These are phyloP conservation scores for Colletotrichum chrysophilum DNA, from an alignment of 2,329 filamentous ascomycete species.

Conservation along the genomic window DNA sequence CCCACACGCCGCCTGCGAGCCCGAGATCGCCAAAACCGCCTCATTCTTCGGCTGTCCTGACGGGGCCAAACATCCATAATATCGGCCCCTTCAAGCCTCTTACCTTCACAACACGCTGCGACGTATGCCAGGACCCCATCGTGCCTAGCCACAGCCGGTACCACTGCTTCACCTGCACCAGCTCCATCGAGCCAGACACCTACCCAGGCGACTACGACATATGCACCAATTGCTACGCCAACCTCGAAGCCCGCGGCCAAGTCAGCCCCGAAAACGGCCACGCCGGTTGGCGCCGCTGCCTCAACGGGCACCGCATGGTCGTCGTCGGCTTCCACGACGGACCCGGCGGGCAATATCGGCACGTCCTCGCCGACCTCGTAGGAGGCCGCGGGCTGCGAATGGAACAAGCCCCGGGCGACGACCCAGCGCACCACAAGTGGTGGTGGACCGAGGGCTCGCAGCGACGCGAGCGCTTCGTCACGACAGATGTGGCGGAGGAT, in stretches of 20 bases:
- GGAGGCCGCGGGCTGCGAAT: conserved; percentile 76
- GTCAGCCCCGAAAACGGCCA: conserved; percentile 79
- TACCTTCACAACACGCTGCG: conserved; percentile 77
- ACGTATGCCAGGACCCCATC: conserved; percentile 78
- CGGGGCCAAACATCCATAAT: conserved; percentile 48
- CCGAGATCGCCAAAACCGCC: conserved; percentile 48
- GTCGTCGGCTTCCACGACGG: conserved; percentile 77
- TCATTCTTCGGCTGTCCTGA: conserved; percentile 51
- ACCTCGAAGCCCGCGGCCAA: conserved; percentile 65
- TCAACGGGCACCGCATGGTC: conserved; percentile 82
- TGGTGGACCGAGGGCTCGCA: conserved; percentile 51
- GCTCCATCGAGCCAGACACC: conserved; percentile 49
- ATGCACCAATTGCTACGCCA: conserved; percentile 78
- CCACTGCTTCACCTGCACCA: conserved; percentile 80
- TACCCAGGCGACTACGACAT: conserved; percentile 83
- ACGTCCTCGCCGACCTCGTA: conserved; percentile 74
- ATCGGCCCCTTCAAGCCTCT: conserved; percentile 69
- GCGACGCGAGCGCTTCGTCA: conserved; percentile 52
- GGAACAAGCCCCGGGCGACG: conserved; percentile 47
- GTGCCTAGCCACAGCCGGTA: conserved; percentile 72
- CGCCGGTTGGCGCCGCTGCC: conserved; percentile 83
- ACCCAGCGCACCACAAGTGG: conserved; percentile 50
- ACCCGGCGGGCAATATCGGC: conserved; percentile 69
- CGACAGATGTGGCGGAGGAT: conserved; percentile 53
- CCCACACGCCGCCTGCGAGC: conserved; percentile 41